phyloP scores from a whole-genome alignment of 192 early-diverging fungal genomes.

The Coemansia umbellata region DNA sequence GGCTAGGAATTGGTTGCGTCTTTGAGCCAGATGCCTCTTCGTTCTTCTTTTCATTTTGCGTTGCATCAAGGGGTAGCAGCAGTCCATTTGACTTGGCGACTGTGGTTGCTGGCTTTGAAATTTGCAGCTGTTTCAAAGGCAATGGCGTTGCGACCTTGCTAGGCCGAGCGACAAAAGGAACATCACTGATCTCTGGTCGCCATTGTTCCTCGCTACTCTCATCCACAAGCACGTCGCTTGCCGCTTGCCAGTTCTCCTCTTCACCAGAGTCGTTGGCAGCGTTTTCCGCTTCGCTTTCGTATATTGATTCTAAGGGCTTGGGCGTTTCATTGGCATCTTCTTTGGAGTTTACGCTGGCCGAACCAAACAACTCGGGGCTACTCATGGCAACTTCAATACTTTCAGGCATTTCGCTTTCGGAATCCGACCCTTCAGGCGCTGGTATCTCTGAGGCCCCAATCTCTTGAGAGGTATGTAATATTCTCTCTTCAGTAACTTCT shows the following conservation, averaged over 20 bases:
- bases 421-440: no score
- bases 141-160: neutral
- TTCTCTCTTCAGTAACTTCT: no score
- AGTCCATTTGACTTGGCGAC: neutral
- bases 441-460: no score
- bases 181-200: constrained; percentile 1
- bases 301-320: neutral
- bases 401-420: no score
- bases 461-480: no score
- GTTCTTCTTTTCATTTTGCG: no score
- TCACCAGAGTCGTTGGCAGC: neutral
- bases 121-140: neutral
- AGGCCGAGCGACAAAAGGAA: neutral
- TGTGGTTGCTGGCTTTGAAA: neutral
- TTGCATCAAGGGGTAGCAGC: no score
- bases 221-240: neutral
- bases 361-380: no score
- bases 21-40: neutral
- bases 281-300: neutral
- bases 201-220: neutral
- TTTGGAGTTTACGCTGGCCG: no score
- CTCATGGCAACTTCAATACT: no score
- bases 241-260: constrained; percentile 1
- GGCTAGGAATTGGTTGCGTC: constrained; percentile 14
- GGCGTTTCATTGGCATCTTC: neutral